Evolutionary conservation across 805 yeast species (phyloP).

Genomic region (Candida qinlingensis): DNA sequence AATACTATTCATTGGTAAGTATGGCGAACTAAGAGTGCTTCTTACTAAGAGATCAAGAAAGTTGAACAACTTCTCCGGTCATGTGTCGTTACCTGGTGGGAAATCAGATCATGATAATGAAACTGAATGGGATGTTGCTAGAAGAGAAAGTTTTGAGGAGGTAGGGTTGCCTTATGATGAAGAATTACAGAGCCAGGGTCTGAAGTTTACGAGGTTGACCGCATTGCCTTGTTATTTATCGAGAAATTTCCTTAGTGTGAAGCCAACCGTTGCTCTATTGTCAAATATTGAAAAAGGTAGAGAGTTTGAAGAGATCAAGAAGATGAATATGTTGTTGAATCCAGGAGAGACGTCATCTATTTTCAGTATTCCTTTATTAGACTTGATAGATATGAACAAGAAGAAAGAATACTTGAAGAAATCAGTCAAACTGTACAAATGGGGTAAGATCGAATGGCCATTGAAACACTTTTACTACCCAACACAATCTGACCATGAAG

Average conservation of each 20-base stretch:
- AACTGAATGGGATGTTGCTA: constrained; percentile 63
- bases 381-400: constrained; percentile 34
- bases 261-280: constrained; percentile 72
- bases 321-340: constrained; percentile 45
- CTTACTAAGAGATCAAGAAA: constrained; percentile 72
- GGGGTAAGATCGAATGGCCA: constrained; percentile 74
- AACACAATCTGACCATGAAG: constrained; percentile 47
- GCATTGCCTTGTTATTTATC: constrained; percentile 76
- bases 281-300: constrained; percentile 26
- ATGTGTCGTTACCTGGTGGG: constrained; percentile 92
- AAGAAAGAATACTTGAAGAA: constrained; percentile 29
- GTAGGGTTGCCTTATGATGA: constrained; percentile 62
- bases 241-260: constrained; percentile 74
- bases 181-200: constrained; percentile 40
- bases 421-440: constrained; percentile 35
- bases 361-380: constrained; percentile 65
- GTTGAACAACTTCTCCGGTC: constrained; percentile 77
- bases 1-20: constrained; percentile 63
- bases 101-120: constrained; percentile 70
- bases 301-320: constrained; percentile 17
- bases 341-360: constrained; percentile 75
- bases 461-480: constrained; percentile 60
- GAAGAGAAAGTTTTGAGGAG: constrained; percentile 85
- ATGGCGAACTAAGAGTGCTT: constrained; percentile 72
- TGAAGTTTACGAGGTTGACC: constrained; percentile 54